phyloP scores from a whole-genome alignment of 169 alveolate genomes.

The Hepatocystis sp. region DNA sequence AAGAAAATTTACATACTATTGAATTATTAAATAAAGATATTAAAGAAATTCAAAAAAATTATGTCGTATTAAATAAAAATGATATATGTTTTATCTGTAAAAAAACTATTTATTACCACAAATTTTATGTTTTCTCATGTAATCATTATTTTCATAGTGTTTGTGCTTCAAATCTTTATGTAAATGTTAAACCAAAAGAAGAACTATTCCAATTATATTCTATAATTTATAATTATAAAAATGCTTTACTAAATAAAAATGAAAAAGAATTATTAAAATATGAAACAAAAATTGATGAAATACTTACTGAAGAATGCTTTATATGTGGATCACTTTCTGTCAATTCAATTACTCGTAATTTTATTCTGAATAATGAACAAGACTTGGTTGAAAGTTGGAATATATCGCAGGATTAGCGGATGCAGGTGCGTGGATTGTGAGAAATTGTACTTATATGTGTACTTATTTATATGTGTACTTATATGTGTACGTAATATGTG shows the following conservation, averaged over 20 bases:
- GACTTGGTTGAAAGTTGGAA: constrained; percentile 66
- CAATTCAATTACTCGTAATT: constrained; percentile 28
- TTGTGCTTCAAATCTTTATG: constrained; percentile 48
- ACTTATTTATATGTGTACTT: no score
- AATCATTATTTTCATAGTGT: constrained; percentile 73
- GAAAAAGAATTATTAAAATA: constrained; percentile 41
- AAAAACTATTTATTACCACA: constrained; percentile 60
- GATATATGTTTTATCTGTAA: constrained; percentile 74
- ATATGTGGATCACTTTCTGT: constrained; percentile 72
- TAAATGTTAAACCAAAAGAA: constrained; percentile 56
- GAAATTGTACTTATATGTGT: no score
- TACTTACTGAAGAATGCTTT: constrained; percentile 69
- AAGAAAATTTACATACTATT: constrained; percentile 62
- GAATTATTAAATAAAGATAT: constrained; percentile 60
- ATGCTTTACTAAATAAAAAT: constrained; percentile 34
- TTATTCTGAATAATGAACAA: constrained; percentile 25
- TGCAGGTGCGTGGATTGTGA: no score
- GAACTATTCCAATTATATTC: constrained; percentile 53
- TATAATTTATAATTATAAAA: constrained; percentile 46
- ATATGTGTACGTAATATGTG: no score
- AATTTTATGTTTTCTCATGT: constrained; percentile 72
- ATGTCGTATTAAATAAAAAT: constrained; percentile 38
- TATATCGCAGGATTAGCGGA: constrained; percentile 42
- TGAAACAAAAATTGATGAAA: constrained; percentile 75
- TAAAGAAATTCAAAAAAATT: constrained; percentile 35